Evolutionary conservation across 768 basidiomycete species (phyloP).

Genomic region (Boletus coccyginus): DNA sequence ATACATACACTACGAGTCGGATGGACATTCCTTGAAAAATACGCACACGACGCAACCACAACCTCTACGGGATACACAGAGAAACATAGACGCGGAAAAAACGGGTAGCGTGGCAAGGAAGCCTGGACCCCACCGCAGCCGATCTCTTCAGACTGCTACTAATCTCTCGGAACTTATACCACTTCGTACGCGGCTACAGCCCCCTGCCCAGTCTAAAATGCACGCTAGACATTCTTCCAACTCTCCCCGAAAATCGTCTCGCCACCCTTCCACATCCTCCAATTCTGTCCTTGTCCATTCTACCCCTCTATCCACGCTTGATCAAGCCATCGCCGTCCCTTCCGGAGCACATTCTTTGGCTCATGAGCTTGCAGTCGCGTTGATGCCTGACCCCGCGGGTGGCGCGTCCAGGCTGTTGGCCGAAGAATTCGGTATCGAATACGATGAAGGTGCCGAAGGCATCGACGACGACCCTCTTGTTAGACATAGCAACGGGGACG

Average conservation of each 20-base stretch:
- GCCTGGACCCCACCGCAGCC: conserved; percentile 1
- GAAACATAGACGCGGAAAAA: conserved; percentile 3
- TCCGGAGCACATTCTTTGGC: conserved; percentile 63
- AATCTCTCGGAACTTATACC: conserved; percentile 9
- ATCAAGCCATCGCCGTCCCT: conserved; percentile 29
- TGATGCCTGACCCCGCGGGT: conserved; percentile 82
- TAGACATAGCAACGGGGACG: conserved; percentile 26
- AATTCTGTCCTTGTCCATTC: conserved; percentile 20
- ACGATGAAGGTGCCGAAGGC: conserved; percentile 83
- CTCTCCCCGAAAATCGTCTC: conserved; percentile 29
- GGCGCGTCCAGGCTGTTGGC: conserved; percentile 70
- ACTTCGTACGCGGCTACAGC: not conserved
- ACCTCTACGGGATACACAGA: conserved; percentile 1
- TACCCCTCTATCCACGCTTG: conserved; percentile 30
- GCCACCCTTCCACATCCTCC: conserved; percentile 26
- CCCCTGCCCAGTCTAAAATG: conserved; percentile 14
- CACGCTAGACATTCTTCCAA: conserved; percentile 27
- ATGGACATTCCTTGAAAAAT: conserved; percentile 28
- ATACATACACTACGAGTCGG: conserved; percentile 12
- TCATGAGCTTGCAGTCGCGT: conserved; percentile 81
- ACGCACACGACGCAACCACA: conserved; percentile 8
- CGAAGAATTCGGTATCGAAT: conserved; percentile 88
- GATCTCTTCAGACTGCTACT: conserved; percentile 11
- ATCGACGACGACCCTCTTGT: conserved; percentile 45
- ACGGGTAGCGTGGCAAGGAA: conserved; percentile 5